Base-by-base conservation (phyloP, 2,329 filamentous ascomycete genomes). In the Penicillium brasilianum region DNA sequence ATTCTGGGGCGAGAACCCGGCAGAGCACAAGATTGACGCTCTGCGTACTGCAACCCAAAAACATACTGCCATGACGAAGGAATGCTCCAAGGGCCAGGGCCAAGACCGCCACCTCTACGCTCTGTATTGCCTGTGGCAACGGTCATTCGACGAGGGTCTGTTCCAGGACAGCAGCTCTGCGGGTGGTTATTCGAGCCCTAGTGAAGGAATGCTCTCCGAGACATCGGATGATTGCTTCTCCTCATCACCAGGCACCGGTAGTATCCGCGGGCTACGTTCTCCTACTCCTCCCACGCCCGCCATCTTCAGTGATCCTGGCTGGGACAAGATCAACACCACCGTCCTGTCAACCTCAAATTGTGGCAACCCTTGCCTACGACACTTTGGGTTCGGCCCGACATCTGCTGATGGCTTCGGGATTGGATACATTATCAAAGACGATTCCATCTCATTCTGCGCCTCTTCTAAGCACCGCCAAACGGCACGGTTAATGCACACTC, bases 321-420 rank as follows among this genome's bases (percentile, higher is more conserved):
- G 93, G 93, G 94, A 98, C 77, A 93, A 91, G 74, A 86, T 97
- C 66, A 98, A 98, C 81, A 96, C 87, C 65, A 98, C 94, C 9
- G 92, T 98, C 66, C 82, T 99, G 41, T 96, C 92, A 7, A 98
- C 95, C 0, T 97, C 93, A n/a, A 99, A 99, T 82, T 99, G 95
- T 77, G 95, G 95, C 61, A 99, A 98, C 77, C 95, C 95, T 0
- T 92, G 90, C 0, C 87, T 99, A 18, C 88, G 95, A 1, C 94
- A 98, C 71, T 99, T 99, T 71, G 95, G 95, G 3, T 99, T 99
- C 74, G 95, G 95, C 0, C 95, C 95, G 1, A 96, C 94, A 0
- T 94, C 91, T 0, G 94, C 89, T 2, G 93, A 97, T 67, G 95
- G 95, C 0, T 98, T 98, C 73, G 95, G 95, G 32, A 97, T 99